Evolutionary conservation across 192 early-diverging fungal genomes (phyloP).

Genomic region (Coemansia sp.): DNA sequence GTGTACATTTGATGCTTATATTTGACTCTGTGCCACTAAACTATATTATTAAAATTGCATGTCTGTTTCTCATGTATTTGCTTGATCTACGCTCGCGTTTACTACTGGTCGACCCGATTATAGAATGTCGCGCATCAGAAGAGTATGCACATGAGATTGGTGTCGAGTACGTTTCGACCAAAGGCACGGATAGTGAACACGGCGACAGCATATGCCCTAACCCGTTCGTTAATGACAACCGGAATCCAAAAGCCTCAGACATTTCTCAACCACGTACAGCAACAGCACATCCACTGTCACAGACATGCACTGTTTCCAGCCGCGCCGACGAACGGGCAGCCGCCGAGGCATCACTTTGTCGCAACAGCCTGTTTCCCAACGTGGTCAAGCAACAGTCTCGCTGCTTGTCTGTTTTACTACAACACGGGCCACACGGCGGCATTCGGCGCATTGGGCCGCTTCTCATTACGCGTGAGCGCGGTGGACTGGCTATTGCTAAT

Average conservation of each 20-base stretch:
- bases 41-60: not conserved
- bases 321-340: not conserved
- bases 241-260: not conserved
- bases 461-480: slow-evolving; percentile 47
- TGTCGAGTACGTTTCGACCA: slow-evolving; percentile 18
- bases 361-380: slow-evolving; percentile 52
- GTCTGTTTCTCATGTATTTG: slow-evolving; percentile 19
- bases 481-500: slow-evolving; percentile 36
- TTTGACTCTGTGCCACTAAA: not conserved
- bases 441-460: slow-evolving; percentile 49
- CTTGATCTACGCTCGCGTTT: slow-evolving; percentile 13
- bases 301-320: not conserved
- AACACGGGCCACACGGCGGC: slow-evolving; percentile 54
- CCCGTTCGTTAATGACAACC: not conserved
- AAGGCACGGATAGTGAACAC: not conserved
- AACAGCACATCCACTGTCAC: not conserved
- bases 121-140: slow-evolving; percentile 46
- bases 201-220: not conserved
- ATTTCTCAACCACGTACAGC: not conserved
- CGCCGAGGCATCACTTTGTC: slow-evolving; percentile 20
- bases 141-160: slow-evolving; percentile 42
- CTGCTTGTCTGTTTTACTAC: slow-evolving; percentile 49
- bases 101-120: slow-evolving; percentile 26
- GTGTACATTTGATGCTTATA: slow-evolving; percentile 1
- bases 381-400: slow-evolving; percentile 54